These are phyloP conservation scores for Brasenia schreberi DNA, from an alignment of 164 flowering plant species.

Conservation along the genomic window DNA sequence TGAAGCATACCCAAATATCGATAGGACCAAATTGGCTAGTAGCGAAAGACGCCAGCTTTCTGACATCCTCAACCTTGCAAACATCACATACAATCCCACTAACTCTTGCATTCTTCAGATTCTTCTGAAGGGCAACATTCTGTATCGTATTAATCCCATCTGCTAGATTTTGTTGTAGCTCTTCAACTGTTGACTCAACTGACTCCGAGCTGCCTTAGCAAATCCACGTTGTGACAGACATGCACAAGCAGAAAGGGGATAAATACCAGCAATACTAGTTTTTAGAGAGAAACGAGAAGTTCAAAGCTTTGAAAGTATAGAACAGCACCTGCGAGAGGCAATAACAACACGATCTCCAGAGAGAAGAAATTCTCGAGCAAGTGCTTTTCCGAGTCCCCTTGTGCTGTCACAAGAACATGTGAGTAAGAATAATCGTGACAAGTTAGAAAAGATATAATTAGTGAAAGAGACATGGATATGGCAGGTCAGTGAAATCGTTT, in stretches of 20 bases:
- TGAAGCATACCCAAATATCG: conserved; percentile 76
- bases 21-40: conserved; percentile 60
- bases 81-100: conserved; percentile 89
- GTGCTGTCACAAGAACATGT: conserved; percentile 42
- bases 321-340: conserved; percentile 78
- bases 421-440: not conserved
- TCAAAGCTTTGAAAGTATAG: not conserved
- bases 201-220: conserved; percentile 57
- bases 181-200: conserved; percentile 53
- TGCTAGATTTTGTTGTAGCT: conserved; percentile 62
- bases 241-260: not conserved
- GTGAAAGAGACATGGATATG: too few species aligned
- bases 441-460: not conserved
- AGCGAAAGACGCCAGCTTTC: conserved; percentile 68
- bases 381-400: conserved; percentile 94
- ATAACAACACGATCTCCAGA: conserved; percentile 91
- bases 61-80: conserved; percentile 65
- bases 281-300: not conserved
- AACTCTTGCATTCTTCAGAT: conserved; percentile 48
- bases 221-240: not conserved
- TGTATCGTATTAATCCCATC: conserved; percentile 31
- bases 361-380: conserved; percentile 93
- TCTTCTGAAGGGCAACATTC: conserved; percentile 18
- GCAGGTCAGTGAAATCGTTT: too few species aligned
- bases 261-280: not conserved